Conservation (phyloP, 148 eudicot genomes). For the Chenopodium album region DNA sequence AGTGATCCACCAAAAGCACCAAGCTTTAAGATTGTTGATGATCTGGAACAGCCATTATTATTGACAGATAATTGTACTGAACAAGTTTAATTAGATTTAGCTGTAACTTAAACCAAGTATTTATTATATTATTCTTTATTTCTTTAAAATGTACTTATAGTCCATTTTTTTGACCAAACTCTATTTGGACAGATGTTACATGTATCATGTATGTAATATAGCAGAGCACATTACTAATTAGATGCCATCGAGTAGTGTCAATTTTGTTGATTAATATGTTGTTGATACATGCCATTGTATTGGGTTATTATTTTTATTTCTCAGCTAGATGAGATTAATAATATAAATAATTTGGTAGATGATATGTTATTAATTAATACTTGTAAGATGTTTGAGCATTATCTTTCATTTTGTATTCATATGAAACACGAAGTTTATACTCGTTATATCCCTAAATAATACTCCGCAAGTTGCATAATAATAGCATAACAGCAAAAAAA, state of each 20-base stretch:
- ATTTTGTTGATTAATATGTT: not conserved
- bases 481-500: too few relatives aligned
- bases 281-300: too few relatives aligned
- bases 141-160: not conserved
- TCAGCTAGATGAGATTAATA: not conserved
- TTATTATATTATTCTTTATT: not conserved
- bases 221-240: not conserved
- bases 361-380: too few relatives aligned
- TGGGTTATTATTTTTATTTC: not conserved
- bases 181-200: not conserved
- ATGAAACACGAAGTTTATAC: too few relatives aligned
- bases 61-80: conserved; percentile 28
- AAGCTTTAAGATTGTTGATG: conserved; percentile 32
- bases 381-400: too few relatives aligned
- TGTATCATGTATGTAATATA: not conserved
- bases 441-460: too few relatives aligned
- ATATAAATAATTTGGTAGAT: not conserved
- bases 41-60: conserved; percentile 53
- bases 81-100: not conserved
- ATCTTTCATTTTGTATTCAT: too few relatives aligned
- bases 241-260: not conserved
- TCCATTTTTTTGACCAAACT: not conserved
- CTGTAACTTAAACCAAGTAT: not conserved
- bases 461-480: too few relatives aligned
- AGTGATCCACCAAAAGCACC: conserved; percentile 26